Evolutionary conservation across 164 flowering plant species (phyloP).

Genomic region (Vitis rupestris): DNA sequence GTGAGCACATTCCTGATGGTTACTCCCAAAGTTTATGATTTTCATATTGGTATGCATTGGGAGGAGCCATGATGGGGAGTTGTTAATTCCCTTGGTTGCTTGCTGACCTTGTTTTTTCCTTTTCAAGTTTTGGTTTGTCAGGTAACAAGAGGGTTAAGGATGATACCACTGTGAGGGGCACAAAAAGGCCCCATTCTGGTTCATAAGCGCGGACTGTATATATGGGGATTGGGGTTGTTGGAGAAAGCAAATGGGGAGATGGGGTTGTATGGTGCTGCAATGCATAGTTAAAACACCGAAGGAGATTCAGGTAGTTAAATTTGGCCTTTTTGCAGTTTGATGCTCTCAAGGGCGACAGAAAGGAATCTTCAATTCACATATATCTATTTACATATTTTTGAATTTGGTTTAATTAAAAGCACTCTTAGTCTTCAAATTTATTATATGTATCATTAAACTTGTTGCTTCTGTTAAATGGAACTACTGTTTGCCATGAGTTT

Average conservation of each 20-base stretch:
- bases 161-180: conserved; percentile 1
- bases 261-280: not conserved
- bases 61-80: not conserved
- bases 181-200: conserved; percentile 10
- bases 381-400: conserved; percentile 7
- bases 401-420: conserved; percentile 7
- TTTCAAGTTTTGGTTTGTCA: conserved; percentile 1
- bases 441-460: conserved; percentile 15
- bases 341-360: conserved; percentile 7
- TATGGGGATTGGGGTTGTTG: conserved; percentile 9
- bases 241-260: not conserved
- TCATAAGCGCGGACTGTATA: conserved; percentile 9
- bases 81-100: conserved; percentile 6
- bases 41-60: not conserved
- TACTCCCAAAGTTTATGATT: conserved; percentile 1
- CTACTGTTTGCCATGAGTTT: conserved; percentile 2
- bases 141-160: not conserved
- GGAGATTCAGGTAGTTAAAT: conserved; percentile 9
- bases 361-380: conserved; percentile 6
- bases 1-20: not conserved
- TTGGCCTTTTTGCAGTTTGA: not conserved
- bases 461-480: conserved; percentile 6
- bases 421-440: conserved; percentile 1
- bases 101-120: not conserved
- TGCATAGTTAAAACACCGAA: not conserved